These are phyloP conservation scores for Pisolithus microcarpus DNA, from an alignment of 768 basidiomycete species.

Conservation along the genomic window DNA sequence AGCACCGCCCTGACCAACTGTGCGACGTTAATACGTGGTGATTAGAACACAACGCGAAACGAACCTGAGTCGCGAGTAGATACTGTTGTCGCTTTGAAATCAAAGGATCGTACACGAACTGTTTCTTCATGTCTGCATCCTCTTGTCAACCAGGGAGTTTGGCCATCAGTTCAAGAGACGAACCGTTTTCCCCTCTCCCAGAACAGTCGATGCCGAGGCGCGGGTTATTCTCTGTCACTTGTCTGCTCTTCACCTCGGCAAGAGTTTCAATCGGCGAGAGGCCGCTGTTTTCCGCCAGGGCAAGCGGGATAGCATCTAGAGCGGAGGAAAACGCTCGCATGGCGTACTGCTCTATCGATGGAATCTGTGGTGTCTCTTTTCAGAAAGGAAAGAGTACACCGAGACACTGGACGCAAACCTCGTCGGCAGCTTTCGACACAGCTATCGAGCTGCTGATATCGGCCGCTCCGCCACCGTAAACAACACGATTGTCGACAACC, in stretches of 20 bases:
- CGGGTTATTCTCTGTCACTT: slow-evolving; percentile 79
- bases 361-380: slow-evolving; percentile 51
- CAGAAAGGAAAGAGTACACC: background rate
- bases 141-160: too few relatives aligned
- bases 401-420: slow-evolving; percentile 41
- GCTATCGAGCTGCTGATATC: slow-evolving; percentile 95
- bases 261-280: slow-evolving; percentile 94
- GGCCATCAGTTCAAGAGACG: slow-evolving; percentile 13
- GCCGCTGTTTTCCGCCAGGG: slow-evolving; percentile 96
- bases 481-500: slow-evolving; percentile 91
- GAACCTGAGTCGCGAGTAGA: slow-evolving; percentile 89
- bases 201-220: slow-evolving; percentile 90
- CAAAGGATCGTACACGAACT: slow-evolving; percentile 94
- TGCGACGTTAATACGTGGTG: background rate
- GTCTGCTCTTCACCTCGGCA: slow-evolving; percentile 90
- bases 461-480: slow-evolving; percentile 97
- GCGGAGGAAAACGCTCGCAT: slow-evolving; percentile 99
- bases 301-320: slow-evolving; percentile 90
- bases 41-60: slow-evolving; percentile 10
- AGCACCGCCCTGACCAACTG: slow-evolving; percentile 80
- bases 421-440: slow-evolving; percentile 90
- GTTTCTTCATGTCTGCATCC: slow-evolving; percentile 67
- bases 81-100: slow-evolving; percentile 98
- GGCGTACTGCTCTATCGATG: slow-evolving; percentile 97
- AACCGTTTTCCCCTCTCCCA: slow-evolving; percentile 80